Evolutionary conservation across 106 monocot species (phyloP).

Genomic region (Acorus gramineus): DNA sequence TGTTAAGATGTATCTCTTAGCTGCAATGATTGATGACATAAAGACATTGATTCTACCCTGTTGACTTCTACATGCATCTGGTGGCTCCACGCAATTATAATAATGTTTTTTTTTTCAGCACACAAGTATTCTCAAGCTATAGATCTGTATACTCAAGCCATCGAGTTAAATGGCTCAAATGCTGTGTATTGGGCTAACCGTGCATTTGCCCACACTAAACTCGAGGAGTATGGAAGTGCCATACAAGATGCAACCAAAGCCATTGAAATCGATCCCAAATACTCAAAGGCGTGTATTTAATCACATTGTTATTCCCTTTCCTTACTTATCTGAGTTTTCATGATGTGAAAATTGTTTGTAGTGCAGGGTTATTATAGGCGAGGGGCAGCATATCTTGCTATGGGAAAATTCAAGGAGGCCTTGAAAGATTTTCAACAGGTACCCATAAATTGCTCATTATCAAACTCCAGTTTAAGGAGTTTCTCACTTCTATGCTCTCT

Average conservation of each 20-base stretch:
- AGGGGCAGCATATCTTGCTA: conserved; percentile 87
- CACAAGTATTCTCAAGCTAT: conserved; percentile 86
- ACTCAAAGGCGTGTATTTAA: conserved; percentile 64
- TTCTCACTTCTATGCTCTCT: no score
- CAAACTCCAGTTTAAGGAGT: no score
- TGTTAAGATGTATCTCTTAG: no score
- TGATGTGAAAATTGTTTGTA: background rate
- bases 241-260: conserved; percentile 84
- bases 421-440: conserved; percentile 97
- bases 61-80: no score
- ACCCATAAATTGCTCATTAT: background rate
- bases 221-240: conserved; percentile 97
- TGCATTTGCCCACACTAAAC: conserved; percentile 89
- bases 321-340: background rate
- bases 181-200: conserved; percentile 99
- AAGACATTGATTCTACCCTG: no score
- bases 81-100: background rate
- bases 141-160: conserved; percentile 83
- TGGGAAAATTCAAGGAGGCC: conserved; percentile 99
- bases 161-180: conserved; percentile 63
- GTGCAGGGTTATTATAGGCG: conserved; percentile 86
- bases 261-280: conserved; percentile 86
- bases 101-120: conserved; percentile 34
- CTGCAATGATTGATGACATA: no score
- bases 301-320: background rate